Conservation (phyloP, 2,329 filamentous ascomycete genomes). For the Dryadomyces sulphureus region DNA sequence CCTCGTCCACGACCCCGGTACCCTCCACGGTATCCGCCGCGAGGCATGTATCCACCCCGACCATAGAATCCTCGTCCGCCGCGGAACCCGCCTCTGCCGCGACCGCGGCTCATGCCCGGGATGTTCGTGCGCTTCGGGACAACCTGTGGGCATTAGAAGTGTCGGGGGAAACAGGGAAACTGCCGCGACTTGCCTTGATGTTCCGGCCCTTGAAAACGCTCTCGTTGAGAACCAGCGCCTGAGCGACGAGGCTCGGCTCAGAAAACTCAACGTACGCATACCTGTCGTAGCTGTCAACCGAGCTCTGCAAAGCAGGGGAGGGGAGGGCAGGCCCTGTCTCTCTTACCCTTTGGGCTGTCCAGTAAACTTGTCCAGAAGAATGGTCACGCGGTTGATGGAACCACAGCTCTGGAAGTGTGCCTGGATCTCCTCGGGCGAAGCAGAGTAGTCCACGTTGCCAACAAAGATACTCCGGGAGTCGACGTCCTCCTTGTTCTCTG, state of each 20-base stretch:
- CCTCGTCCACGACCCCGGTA: constrained; percentile 53
- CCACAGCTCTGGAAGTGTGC: constrained; percentile 96
- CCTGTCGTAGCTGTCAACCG: constrained; percentile 26
- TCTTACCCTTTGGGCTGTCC: constrained; percentile 98
- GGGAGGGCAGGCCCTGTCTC: no score
- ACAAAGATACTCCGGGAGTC: constrained; percentile 95
- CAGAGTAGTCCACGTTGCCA: constrained; percentile 95
- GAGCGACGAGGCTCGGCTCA: constrained; percentile 81
- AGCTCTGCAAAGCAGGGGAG: no score
- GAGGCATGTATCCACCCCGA: constrained; percentile 35
- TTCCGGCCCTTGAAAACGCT: constrained; percentile 89
- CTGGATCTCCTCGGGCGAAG: constrained; percentile 94
- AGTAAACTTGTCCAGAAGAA: constrained; percentile 93
- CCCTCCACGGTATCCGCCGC: constrained; percentile 42
- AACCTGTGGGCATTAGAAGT: constrained; percentile 30
- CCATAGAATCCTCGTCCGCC: constrained; percentile 35
- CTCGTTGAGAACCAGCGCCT: constrained; percentile 90
- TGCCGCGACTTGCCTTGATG: constrained; percentile 46
- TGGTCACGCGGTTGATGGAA: constrained; percentile 95
- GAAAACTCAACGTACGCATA: constrained; percentile 99
- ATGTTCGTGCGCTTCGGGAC: constrained; percentile 89
- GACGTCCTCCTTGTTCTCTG: constrained; percentile 90
- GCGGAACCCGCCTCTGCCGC: constrained; percentile 37
- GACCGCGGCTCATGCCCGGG: constrained; percentile 79
- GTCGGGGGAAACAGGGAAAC: not conserved